These are phyloP conservation scores for Pythium vanterpoolii DNA, from an alignment of 352 stramenopile genomes.

Conservation along the genomic window DNA sequence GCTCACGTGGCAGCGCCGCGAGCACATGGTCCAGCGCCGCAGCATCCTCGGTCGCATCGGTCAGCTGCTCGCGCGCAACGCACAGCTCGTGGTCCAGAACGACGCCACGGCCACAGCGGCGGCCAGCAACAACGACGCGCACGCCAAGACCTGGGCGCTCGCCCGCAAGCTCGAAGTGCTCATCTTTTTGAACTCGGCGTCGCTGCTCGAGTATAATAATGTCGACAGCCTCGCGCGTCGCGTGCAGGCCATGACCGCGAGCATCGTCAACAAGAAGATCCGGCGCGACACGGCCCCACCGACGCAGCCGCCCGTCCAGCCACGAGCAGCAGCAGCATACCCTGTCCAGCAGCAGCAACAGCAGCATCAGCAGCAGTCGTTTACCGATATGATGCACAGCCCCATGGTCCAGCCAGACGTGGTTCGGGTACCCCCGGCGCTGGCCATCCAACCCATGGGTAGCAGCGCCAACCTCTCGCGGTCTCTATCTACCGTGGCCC, in stretches of 20 bases:
- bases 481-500: neutral
- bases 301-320: neutral
- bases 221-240: slow-evolving; percentile 71
- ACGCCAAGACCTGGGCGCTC: slow-evolving; percentile 63
- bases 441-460: neutral
- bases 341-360: neutral
- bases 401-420: neutral
- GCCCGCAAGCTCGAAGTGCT: slow-evolving; percentile 81
- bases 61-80: slow-evolving; percentile 56
- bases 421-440: neutral
- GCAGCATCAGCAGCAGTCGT: too few species aligned
- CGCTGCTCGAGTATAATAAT: slow-evolving; percentile 78
- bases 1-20: slow-evolving; percentile 77
- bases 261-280: slow-evolving; percentile 87
- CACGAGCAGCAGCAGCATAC: neutral
- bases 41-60: slow-evolving; percentile 66
- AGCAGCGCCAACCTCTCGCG: neutral
- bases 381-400: slow-evolving; percentile 23
- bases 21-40: slow-evolving; percentile 66
- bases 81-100: slow-evolving; percentile 31
- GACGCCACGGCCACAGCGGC: too few species aligned
- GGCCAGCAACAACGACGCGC: slow-evolving; percentile 13
- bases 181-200: slow-evolving; percentile 81
- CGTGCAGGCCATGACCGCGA: slow-evolving; percentile 72
- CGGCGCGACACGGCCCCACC: slow-evolving; percentile 36